phyloP scores from a whole-genome alignment of 2,329 filamentous ascomycete species.

The Tricladium varicosporioides region DNA sequence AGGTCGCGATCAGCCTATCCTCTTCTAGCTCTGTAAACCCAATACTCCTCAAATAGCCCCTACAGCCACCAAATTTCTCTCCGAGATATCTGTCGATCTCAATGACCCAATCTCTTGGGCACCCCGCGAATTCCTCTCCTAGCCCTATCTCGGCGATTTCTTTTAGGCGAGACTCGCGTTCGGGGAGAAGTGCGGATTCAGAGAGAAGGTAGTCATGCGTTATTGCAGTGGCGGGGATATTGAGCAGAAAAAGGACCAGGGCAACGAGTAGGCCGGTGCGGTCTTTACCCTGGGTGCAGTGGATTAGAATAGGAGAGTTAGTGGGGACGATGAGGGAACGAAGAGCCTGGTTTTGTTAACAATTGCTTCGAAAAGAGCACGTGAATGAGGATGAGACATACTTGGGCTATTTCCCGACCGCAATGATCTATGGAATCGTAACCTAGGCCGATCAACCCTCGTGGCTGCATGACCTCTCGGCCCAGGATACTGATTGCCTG shows the following conservation, averaged over 20 bases:
- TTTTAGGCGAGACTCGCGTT: conserved; percentile 60
- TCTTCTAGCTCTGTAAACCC: conserved; percentile 48
- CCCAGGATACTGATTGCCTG: conserved; percentile 69
- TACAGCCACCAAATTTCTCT: conserved; percentile 62
- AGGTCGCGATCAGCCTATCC: conserved; percentile 10
- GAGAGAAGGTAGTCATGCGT: conserved; percentile 71
- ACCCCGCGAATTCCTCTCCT: conserved; percentile 68
- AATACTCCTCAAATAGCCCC: conserved; percentile 61
- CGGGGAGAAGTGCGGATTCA: conserved; percentile 56
- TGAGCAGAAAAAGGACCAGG: conserved; percentile 64
- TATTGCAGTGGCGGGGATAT: conserved; percentile 57
- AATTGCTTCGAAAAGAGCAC: too few relatives aligned
- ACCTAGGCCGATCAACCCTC: conserved; percentile 69
- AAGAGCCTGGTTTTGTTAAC: conserved; percentile 42
- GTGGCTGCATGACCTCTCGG: conserved; percentile 66
- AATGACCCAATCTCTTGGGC: conserved; percentile 61
- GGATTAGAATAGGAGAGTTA: conserved; percentile 66
- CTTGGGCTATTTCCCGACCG: conserved; percentile 55
- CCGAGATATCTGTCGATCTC: conserved; percentile 57
- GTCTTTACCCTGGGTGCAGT: conserved; percentile 91
- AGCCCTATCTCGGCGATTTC: conserved; percentile 73
- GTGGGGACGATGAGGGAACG: conserved; percentile 44
- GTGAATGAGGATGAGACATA: conserved; percentile 20
- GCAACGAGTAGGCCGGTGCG: conserved; percentile 72
- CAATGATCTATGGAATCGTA: conserved; percentile 69